Evolutionary conservation across 306 rosid genomes (phyloP).

Genomic region (Cicer pinnatifidum): DNA sequence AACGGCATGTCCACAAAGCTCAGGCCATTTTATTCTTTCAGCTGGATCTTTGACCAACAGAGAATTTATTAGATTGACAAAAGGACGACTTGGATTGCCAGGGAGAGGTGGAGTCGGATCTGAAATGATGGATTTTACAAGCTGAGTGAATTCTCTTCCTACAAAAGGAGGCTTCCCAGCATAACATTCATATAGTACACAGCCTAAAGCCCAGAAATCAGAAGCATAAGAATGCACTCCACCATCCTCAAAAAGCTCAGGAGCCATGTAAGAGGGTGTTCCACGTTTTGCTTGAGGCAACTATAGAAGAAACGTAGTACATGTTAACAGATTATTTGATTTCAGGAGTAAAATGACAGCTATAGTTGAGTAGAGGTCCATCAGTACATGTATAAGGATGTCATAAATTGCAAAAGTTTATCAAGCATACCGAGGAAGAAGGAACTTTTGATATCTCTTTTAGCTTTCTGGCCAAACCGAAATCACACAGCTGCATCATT

Average conservation of each 20-base stretch:
- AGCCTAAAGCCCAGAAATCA: slow-evolving; percentile 98
- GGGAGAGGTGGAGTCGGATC: slow-evolving; percentile 91
- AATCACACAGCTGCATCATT: slow-evolving; percentile 87
- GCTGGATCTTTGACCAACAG: slow-evolving; percentile 92
- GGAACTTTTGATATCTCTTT: slow-evolving; percentile 77
- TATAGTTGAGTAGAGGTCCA: slow-evolving; percentile 30
- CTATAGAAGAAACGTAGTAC: slow-evolving; percentile 54
- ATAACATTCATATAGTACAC: slow-evolving; percentile 92
- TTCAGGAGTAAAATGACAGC: slow-evolving; percentile 29
- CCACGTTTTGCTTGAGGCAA: slow-evolving; percentile 94
- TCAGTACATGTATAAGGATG: neutral
- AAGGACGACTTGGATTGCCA: slow-evolving; percentile 89
- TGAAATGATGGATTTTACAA: slow-evolving; percentile 87
- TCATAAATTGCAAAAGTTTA: slow-evolving; percentile 19
- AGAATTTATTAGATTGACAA: slow-evolving; percentile 83
- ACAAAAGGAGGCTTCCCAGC: slow-evolving; percentile 92
- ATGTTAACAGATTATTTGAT: slow-evolving; percentile 40
- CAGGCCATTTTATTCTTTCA: slow-evolving; percentile 91
- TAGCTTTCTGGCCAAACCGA: slow-evolving; percentile 90
- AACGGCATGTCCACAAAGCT: slow-evolving; percentile 90
- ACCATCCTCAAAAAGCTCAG: slow-evolving; percentile 95
- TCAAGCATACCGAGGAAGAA: slow-evolving; percentile 72
- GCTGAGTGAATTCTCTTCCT: slow-evolving; percentile 91
- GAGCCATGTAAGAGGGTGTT: slow-evolving; percentile 99
- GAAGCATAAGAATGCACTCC: slow-evolving; percentile 94